Conservation (phyloP, 169 alveolate species). For the Plasmodium fragile region DNA sequence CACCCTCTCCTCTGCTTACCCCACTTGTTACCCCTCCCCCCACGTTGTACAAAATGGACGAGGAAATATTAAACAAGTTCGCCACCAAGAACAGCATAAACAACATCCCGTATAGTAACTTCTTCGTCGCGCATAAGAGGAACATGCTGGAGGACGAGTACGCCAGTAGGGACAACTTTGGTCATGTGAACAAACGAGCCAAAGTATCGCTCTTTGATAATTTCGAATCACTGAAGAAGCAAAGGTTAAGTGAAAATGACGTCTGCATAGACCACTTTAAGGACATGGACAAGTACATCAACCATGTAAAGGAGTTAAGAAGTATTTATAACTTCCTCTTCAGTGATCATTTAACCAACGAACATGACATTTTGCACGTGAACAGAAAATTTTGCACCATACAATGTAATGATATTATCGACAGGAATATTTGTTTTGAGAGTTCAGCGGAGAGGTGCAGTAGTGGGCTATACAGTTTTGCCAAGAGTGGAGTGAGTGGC, state of each 20-base stretch:
- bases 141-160: neutral
- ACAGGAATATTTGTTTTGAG: slow-evolving; percentile 18
- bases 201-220: slow-evolving; percentile 16
- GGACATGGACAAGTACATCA: slow-evolving; percentile 63
- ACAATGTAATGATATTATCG: slow-evolving; percentile 5
- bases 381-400: slow-evolving; percentile 61
- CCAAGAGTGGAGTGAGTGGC: neutral
- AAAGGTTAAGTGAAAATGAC: slow-evolving; percentile 54
- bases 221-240: slow-evolving; percentile 28
- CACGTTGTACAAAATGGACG: slow-evolving; percentile 31
- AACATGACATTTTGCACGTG: slow-evolving; percentile 48
- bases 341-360: slow-evolving; percentile 23
- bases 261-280: slow-evolving; percentile 76
- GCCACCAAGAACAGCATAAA: slow-evolving; percentile 16
- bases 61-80: neutral
- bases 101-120: slow-evolving; percentile 45
- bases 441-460: neutral
- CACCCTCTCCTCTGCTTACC: neutral
- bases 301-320: slow-evolving; percentile 41
- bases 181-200: slow-evolving; percentile 3
- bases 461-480: slow-evolving; percentile 1
- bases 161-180: neutral
- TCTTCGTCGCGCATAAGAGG: neutral
- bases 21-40: neutral
- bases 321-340: slow-evolving; percentile 44